Percentiles rank a stretch among this genome's conserved stretches.
Conservation (phyloP, 2,329 filamentous ascomycete species). For the Xylaria sp. region DNA sequence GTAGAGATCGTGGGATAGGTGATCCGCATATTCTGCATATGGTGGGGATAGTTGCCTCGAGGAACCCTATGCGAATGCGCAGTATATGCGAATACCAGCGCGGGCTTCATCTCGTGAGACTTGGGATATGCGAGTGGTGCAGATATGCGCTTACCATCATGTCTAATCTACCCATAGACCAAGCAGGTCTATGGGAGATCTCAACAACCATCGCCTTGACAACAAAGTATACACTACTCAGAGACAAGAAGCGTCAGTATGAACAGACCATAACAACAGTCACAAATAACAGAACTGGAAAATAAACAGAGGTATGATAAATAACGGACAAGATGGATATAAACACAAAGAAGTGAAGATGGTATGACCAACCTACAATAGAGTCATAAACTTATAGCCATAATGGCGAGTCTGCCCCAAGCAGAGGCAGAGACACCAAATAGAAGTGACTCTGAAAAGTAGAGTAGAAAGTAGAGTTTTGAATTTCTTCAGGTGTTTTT, state of each 20-base stretch:
- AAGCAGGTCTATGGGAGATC: neutral
- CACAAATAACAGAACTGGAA: neutral
- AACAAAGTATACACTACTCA: neutral
- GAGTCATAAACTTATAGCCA: neutral
- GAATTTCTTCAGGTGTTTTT: neutral
- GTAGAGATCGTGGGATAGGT: neutral
- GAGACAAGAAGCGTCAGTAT: neutral
- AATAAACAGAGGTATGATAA: neutral
- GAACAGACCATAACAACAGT: neutral
- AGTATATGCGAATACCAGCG: constrained; percentile 19
- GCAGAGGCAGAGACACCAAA: neutral
- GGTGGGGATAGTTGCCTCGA: neutral
- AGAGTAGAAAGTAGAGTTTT: too few species aligned
- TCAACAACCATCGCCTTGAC: neutral
- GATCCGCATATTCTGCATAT: neutral
- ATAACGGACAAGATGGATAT: neutral
- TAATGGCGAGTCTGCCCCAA: neutral
- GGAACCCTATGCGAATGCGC: constrained; percentile 17
- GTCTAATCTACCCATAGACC: neutral
- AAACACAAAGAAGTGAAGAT: neutral
- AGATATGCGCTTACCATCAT: constrained; percentile 6
- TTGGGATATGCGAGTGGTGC: neutral
- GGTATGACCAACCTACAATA: neutral
- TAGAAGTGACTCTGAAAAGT: neutral
- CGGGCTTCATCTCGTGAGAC: neutral